Evolutionary conservation across 2,329 filamentous ascomycete genomes (phyloP), one percentile per base, ranked within the genome.

Genomic region (Plectosphaerella plurivora): DNA sequence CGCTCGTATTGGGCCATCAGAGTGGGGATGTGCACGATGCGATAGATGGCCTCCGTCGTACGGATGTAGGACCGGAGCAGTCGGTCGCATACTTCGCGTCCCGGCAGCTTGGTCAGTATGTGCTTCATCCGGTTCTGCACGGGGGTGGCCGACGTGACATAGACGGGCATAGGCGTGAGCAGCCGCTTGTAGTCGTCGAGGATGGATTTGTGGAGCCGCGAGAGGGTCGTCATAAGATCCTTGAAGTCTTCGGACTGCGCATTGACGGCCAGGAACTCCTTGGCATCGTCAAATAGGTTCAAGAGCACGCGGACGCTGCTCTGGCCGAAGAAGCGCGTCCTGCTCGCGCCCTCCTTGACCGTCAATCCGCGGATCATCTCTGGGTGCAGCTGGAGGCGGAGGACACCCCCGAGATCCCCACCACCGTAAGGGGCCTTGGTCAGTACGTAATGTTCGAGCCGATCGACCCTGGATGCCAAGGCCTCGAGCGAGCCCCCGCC

Each of bases 91-190:
- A 78, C 72, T 1, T 65, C 53, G 59, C 73, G 77, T 5, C 25
- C 25, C 18, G 48, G 48, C 5, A 44, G 41, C 33, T 71, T 74
- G 1, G 79, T 79, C 16, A 82, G 59, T 14, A 82, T 79, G 53
- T 82, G 78, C 28, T 71, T 73, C 79, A 83, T 83, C 46, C 79
- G 76, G 61, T 80, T 80, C 52, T 75, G 74, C 3, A 82, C 71
- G 0, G 79, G 78, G 61, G 79, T 77, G 68, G 81, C 77, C n/a
- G 78, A 82, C 58, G 82, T 77, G 25, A 81, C 78, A 58, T 76
- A 82, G 33, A 82, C 78, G 3, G 76, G 70, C 45, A 82, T 81
- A 1, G 79, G 78, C 5, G 73, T 65, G 41, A 79, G 64, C 0
- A 70, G 71, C 57, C 74, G 73, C 50, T 67, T 67, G 58, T 76